phyloP scores from a whole-genome alignment of 2,329 filamentous ascomycete species.

The Geosmithia morbida region DNA sequence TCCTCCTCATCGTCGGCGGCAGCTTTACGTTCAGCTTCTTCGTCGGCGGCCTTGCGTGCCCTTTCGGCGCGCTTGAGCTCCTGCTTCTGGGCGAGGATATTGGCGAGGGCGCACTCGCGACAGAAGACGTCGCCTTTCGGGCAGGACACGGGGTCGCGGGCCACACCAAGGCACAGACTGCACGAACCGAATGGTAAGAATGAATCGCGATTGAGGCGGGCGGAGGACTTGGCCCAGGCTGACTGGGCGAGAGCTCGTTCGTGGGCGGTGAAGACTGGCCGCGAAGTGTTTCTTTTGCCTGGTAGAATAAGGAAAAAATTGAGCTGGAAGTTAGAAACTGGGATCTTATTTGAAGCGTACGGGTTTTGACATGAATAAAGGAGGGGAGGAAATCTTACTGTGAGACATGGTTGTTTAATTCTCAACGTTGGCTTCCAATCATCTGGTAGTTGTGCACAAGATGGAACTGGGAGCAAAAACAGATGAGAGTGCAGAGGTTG shows the following conservation, averaged over 20 bases:
- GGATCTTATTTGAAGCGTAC: not conserved
- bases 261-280: slow-evolving; percentile 86
- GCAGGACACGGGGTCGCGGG: slow-evolving; percentile 74
- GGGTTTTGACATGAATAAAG: not conserved
- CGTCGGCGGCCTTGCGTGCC: slow-evolving; percentile 42
- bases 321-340: not conserved
- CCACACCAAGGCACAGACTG: slow-evolving; percentile 69
- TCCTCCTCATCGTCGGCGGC: slow-evolving; percentile 54
- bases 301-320: not conserved
- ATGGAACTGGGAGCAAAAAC: not conserved
- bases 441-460: not conserved
- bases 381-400: not conserved
- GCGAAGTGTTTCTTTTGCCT: slow-evolving; percentile 81
- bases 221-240: slow-evolving; percentile 68
- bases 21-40: slow-evolving; percentile 46
- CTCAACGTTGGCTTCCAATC: not conserved
- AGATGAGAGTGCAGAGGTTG: not conserved
- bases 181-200: slow-evolving; percentile 88
- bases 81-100: slow-evolving; percentile 81
- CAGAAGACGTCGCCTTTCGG: slow-evolving; percentile 83
- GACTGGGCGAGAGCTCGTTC: slow-evolving; percentile 72
- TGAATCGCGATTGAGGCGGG: slow-evolving; percentile 78
- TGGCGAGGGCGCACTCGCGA: slow-evolving; percentile 80
- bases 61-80: slow-evolving; percentile 76
- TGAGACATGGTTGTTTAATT: not conserved